Percentiles rank a stretch among this genome's conserved stretches.
These are phyloP conservation scores for Colletotrichum lentis DNA, from an alignment of 2,329 filamentous ascomycete genomes.

Conservation along the genomic window DNA sequence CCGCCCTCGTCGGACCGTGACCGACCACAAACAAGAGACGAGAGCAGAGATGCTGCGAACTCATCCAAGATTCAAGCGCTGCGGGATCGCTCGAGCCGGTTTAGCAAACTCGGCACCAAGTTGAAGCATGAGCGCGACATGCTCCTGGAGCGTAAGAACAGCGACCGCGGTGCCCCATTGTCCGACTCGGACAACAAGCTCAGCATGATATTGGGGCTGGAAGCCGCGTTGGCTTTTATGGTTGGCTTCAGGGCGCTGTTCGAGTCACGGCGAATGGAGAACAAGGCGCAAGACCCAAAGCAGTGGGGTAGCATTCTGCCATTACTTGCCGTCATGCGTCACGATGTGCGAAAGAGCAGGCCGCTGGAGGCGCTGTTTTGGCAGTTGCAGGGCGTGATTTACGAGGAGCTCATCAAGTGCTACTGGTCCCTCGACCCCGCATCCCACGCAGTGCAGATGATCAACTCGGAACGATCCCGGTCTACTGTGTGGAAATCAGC, in stretches of 20 bases:
- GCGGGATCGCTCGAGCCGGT: conserved; percentile 49
- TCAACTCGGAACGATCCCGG: conserved; percentile 44
- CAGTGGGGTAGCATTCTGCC: conserved; percentile 57
- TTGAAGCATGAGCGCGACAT: conserved; percentile 65
- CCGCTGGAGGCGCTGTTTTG: conserved; percentile 53
- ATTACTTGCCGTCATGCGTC: conserved; percentile 53
- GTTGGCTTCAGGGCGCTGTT: conserved; percentile 61
- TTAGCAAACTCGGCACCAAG: conserved; percentile 55
- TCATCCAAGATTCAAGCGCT: conserved; percentile 45
- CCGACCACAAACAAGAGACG: conserved; percentile 44
- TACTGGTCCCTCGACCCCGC: conserved; percentile 45
- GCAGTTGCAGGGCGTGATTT: conserved; percentile 55
- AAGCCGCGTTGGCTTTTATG: conserved; percentile 63
- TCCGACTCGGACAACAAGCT: conserved; percentile 51
- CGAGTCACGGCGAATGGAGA: conserved; percentile 54
- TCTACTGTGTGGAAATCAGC: conserved; percentile 43
- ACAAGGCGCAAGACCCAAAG: conserved; percentile 52
- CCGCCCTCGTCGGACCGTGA: conserved; percentile 45
- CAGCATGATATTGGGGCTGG: conserved; percentile 55
- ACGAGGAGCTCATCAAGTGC: conserved; percentile 56
- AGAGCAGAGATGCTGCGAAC: conserved; percentile 40
- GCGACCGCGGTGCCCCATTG: conserved; percentile 38
- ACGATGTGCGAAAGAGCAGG: conserved; percentile 48
- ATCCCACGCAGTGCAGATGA: conserved; percentile 37
- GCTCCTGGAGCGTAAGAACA: conserved; percentile 41